Conservation (phyloP, 805 yeast species). For the Pichia pseudocactophila region DNA sequence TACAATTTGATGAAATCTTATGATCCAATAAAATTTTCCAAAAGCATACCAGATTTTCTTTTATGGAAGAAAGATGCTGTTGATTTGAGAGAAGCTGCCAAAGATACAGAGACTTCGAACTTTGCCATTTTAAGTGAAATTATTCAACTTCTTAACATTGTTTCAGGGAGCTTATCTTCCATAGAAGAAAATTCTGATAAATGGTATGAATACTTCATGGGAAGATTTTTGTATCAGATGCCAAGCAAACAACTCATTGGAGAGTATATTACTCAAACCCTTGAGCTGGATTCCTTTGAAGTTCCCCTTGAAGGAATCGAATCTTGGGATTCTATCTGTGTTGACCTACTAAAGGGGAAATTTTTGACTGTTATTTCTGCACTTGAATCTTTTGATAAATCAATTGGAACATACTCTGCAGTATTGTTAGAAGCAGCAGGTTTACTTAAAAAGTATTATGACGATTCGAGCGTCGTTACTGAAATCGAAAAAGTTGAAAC, state of each 20-base stretch:
- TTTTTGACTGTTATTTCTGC: constrained; percentile 49
- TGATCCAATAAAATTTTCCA: constrained; percentile 26
- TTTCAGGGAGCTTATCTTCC: constrained; percentile 39
- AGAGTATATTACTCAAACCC: constrained; percentile 33
- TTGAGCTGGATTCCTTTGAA: constrained; percentile 13
- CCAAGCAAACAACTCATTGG: constrained; percentile 37
- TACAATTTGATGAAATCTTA: constrained; percentile 32
- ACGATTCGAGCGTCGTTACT: constrained; percentile 8
- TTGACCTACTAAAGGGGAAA: constrained; percentile 47
- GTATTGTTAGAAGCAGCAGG: constrained; percentile 60
- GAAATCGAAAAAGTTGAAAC: constrained; percentile 1
- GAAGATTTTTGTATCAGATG: constrained; percentile 41
- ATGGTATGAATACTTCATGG: constrained; percentile 59
- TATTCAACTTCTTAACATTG: constrained; percentile 33
- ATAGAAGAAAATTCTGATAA: constrained; percentile 43
- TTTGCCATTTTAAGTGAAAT: constrained; percentile 29
- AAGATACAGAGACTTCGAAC: constrained; percentile 19
- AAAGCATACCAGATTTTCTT: constrained; percentile 33
- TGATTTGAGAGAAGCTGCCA: constrained; percentile 37
- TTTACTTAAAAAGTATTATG: constrained; percentile 32
- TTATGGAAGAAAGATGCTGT: constrained; percentile 44
- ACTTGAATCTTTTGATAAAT: constrained; percentile 49
- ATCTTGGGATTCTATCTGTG: constrained; percentile 48
- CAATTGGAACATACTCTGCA: constrained; percentile 56
- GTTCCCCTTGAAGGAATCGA: constrained; percentile 31